Evolutionary conservation across 306 rosid genomes (phyloP).

Genomic region (Leucaena leucocephala): DNA sequence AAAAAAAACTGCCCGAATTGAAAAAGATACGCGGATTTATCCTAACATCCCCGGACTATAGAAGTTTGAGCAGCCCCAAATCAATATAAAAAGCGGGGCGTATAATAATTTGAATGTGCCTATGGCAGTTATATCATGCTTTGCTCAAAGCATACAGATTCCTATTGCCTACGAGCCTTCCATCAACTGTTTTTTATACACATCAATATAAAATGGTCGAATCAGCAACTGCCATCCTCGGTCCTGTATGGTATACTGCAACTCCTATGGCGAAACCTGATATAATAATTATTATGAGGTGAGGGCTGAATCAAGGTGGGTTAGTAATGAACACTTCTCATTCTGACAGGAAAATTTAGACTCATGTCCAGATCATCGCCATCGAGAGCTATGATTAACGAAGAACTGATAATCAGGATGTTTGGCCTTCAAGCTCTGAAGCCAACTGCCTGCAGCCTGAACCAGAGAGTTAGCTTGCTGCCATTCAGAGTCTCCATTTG

Average conservation of each 20-base stretch:
- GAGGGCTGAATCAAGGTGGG: constrained; percentile 37
- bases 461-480: constrained; percentile 42
- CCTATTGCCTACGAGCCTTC: constrained; percentile 26
- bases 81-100: constrained; percentile 30
- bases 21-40: background rate
- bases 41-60: background rate
- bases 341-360: constrained; percentile 17
- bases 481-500: constrained; percentile 46
- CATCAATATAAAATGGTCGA: constrained; percentile 9
- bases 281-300: constrained; percentile 8
- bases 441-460: constrained; percentile 55
- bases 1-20: background rate
- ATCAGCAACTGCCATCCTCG: constrained; percentile 13
- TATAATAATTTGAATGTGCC: constrained; percentile 22
- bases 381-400: constrained; percentile 31
- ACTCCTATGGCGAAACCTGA: constrained; percentile 29
- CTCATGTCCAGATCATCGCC: constrained; percentile 32
- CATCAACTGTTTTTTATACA: background rate
- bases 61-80: constrained; percentile 5
- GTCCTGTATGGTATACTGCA: constrained; percentile 28
- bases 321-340: constrained; percentile 28
- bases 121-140: constrained; percentile 19
- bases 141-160: constrained; percentile 10
- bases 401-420: constrained; percentile 59
- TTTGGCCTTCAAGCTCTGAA: constrained; percentile 41